Percentiles rank a stretch among this genome's conserved stretches.
phyloP scores from a whole-genome alignment of 2,329 filamentous ascomycete genomes.

The Sordariomycetes sp. region DNA sequence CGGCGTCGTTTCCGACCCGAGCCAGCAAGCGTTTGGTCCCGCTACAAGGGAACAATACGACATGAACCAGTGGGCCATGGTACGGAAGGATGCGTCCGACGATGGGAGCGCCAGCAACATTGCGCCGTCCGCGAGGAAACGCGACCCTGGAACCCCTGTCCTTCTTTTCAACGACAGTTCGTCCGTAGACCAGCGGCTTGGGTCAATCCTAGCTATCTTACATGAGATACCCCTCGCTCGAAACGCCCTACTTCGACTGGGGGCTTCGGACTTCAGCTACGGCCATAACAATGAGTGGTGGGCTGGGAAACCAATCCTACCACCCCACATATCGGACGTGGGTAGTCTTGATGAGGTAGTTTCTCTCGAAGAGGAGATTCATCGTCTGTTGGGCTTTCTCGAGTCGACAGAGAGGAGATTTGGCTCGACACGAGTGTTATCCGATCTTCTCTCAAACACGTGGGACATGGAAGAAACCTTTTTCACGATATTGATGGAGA shows the following conservation, averaged over 20 bases:
- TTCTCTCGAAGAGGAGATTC: conserved; percentile 38
- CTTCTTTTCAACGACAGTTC: conserved; percentile 31
- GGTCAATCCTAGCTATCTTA: conserved; percentile 42
- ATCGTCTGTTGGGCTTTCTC: conserved; percentile 50
- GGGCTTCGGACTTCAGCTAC: conserved; percentile 29
- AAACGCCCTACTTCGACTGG: conserved; percentile 36
- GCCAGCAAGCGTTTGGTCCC: conserved; percentile 34
- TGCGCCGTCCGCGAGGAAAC: conserved; percentile 3
- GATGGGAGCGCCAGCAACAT: conserved; percentile 16
- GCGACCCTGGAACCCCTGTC: conserved; percentile 27
- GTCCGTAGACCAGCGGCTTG: conserved; percentile 27
- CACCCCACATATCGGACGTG: conserved; percentile 17
- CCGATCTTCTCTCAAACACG: conserved; percentile 10
- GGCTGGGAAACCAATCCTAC: conserved; percentile 39
- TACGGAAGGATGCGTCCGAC: conserved; percentile 21
- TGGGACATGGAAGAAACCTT: conserved; percentile 1
- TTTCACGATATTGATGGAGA: neutral
- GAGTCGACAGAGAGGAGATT: conserved; percentile 47
- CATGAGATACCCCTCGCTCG: conserved; percentile 45
- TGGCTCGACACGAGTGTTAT: conserved; percentile 36
- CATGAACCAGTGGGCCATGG: conserved; percentile 43
- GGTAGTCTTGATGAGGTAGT: conserved; percentile 7
- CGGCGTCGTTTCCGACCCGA: conserved; percentile 27
- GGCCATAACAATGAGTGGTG: conserved; percentile 48
- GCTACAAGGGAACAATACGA: conserved; percentile 44